Base-by-base conservation (phyloP, 495 filamentous ascomycete genomes). In the Penicillium subrubescens region DNA sequence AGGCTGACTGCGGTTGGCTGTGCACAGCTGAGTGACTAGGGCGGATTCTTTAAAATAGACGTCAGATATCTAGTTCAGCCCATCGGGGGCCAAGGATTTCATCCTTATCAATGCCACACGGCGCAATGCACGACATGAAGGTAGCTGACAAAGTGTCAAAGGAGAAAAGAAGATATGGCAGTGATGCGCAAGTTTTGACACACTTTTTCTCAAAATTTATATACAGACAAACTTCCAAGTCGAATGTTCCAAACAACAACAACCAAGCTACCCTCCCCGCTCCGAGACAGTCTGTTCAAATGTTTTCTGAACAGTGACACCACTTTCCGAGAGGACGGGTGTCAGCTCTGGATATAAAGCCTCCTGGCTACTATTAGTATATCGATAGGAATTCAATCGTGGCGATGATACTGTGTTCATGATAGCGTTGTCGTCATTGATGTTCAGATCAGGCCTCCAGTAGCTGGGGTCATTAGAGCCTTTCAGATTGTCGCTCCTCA, bases 1-100 rank as follows among this genome's bases (percentile, higher is more conserved):
- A 17, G 48, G 48, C 48, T 52, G 48, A 52, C 48, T 8, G 25
- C 25, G 12, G 88, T 50, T 87, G 31, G 31, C 53, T 56, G 53
- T 21, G 53, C 31, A 33, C 10, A 35, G 31, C 33, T 54, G 53
- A 31, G 11, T 14, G 33, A 2, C 33, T 35, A 5, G 25, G 25
- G 48, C 48, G 17, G 48, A n/a, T 15, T 12, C 14, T 31, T 15
- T 52, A 52, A 52, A 31, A 52, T 52, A 52, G 14, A 29, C 25
- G 48, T 52, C 14, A 52, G 12, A 27, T 29, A 52, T 52, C 25
- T 15, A 8, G 12, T 17, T 52, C 25, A 52, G 27, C 27, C 4
- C 25, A 52, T 15, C 25, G 0, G 5, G 0, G 25, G 6, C 27
- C 48, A 52, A 52, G 27, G 12, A 21, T 35, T 33, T 1, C 1